Conservation (phyloP, 208 protist species). For the Tritrichomonas musculus region DNA sequence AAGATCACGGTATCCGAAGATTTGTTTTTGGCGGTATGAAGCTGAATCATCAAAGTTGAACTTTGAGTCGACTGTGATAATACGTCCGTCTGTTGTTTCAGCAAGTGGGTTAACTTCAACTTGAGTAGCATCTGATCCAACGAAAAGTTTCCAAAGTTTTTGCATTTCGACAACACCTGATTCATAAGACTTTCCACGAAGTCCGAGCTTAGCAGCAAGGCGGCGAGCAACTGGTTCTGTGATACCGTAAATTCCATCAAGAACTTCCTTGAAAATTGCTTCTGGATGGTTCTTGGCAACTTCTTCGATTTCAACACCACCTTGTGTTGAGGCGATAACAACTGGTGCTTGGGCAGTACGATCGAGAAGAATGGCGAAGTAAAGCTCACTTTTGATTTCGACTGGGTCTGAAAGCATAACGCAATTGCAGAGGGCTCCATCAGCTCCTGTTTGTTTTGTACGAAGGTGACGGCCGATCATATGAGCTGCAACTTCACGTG, state of each 20-base stretch:
- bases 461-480: constrained; percentile 95
- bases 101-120: constrained; percentile 98
- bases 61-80: constrained; percentile 95
- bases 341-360: constrained; percentile 51
- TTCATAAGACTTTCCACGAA: neutral
- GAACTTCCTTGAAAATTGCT: constrained; percentile 36
- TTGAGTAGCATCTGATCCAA: constrained; percentile 75
- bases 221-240: neutral
- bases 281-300: constrained; percentile 82
- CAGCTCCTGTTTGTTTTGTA: constrained; percentile 94
- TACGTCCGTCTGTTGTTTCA: constrained; percentile 65
- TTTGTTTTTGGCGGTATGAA: constrained; percentile 83
- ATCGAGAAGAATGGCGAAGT: constrained; percentile 91
- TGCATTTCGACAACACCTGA: constrained; percentile 66
- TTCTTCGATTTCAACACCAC: constrained; percentile 95
- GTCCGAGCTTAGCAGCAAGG: neutral
- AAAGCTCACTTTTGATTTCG: constrained; percentile 73
- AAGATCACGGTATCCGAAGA: constrained; percentile 81
- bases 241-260: constrained; percentile 36
- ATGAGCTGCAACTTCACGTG: constrained; percentile 67
- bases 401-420: constrained; percentile 61
- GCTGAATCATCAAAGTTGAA: constrained; percentile 98
- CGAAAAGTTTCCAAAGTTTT: constrained; percentile 89
- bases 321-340: constrained; percentile 73
- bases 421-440: constrained; percentile 62